Evolutionary conservation across 306 rosid genomes (phyloP).

Genomic region (Nissolia schottii): DNA sequence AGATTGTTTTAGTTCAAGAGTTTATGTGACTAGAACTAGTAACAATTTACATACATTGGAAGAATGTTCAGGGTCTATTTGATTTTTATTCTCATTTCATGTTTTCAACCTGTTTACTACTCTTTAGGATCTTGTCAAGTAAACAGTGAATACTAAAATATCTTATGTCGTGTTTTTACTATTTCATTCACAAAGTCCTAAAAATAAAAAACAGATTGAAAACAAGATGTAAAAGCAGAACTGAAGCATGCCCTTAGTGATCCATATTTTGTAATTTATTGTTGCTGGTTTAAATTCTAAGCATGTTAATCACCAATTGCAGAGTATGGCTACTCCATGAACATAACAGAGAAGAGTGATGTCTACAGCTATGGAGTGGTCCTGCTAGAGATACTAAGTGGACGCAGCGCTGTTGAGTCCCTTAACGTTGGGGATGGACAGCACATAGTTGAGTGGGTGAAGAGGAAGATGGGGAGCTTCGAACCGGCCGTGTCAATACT

Average conservation of each 20-base stretch:
- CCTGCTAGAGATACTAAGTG: slow-evolving; percentile 82
- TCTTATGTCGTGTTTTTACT: no score
- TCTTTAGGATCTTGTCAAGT: no score
- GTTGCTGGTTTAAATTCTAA: slow-evolving; percentile 13
- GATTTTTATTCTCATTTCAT: no score
- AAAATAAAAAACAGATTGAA: no score
- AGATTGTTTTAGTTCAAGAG: neutral
- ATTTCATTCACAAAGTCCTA: no score
- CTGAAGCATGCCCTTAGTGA: no score
- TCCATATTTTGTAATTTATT: neutral
- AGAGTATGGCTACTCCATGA: slow-evolving; percentile 98
- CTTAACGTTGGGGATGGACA: slow-evolving; percentile 74
- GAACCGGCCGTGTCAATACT: slow-evolving; percentile 84
- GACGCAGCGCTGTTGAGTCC: slow-evolving; percentile 78
- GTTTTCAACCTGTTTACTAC: no score
- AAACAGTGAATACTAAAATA: no score
- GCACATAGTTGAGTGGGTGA: slow-evolving; percentile 99
- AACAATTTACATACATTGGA: neutral
- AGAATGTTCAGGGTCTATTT: no score
- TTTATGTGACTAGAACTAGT: neutral
- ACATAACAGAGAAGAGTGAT: slow-evolving; percentile 98
- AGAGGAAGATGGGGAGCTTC: slow-evolving; percentile 97
- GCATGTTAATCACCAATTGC: slow-evolving; percentile 29
- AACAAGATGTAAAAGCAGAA: no score
- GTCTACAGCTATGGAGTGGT: slow-evolving; percentile 97